phyloP scores from a whole-genome alignment of 176 grass and related monocot species.

The Aegilops tauschii region DNA sequence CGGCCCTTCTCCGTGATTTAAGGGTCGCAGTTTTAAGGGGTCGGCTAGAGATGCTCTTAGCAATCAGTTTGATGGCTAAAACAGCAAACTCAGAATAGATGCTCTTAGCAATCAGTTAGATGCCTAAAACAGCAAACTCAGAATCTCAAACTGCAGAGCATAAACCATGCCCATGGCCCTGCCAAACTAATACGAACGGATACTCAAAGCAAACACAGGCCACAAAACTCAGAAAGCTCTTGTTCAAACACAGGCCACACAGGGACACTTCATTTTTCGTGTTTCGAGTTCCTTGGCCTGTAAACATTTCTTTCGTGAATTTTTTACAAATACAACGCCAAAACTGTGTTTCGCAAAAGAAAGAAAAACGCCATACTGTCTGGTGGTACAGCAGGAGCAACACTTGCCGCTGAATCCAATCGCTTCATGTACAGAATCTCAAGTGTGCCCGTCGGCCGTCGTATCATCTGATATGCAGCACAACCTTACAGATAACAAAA shows the following conservation, averaged over 20 bases:
- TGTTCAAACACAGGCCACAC: too few relatives aligned
- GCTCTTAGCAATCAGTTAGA: background rate
- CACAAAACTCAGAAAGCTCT: too few relatives aligned
- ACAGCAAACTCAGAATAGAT: too few relatives aligned
- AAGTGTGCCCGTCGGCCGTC: background rate
- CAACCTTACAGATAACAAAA: background rate
- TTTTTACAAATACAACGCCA: background rate
- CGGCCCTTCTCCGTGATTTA: too few relatives aligned
- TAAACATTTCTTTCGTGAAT: background rate
- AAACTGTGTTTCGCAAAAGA: slow-evolving; percentile 1
- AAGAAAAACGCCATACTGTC: background rate
- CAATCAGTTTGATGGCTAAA: too few relatives aligned
- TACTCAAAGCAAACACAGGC: background rate
- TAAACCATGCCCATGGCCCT: background rate
- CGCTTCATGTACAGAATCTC: background rate
- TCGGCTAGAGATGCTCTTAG: too few relatives aligned
- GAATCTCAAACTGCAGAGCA: background rate
- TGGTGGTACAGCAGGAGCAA: background rate
- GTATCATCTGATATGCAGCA: background rate
- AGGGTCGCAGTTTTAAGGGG: too few relatives aligned
- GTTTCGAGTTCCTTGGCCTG: too few relatives aligned
- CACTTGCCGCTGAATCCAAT: background rate
- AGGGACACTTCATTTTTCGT: too few relatives aligned
- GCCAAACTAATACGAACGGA: background rate
- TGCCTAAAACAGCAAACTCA: background rate